Base-by-base conservation (phyloP, 2,329 filamentous ascomycete species). In the Fonsecaea multimorphosa region DNA sequence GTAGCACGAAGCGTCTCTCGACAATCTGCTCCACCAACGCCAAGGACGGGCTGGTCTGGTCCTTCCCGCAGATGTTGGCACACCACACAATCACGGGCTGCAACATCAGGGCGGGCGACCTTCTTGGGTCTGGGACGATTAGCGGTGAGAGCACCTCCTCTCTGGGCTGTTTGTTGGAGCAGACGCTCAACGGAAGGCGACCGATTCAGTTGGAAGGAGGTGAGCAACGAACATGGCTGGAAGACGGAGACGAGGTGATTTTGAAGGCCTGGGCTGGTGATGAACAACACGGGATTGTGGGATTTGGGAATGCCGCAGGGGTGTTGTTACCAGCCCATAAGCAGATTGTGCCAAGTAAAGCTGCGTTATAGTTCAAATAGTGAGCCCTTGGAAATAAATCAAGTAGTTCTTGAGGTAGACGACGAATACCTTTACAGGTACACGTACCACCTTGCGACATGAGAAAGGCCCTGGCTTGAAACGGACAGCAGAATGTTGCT, bases 171-270 rank as follows among this genome's bases (percentile, higher is more conserved):
- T 58, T 63, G n/a, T 19, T 63, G 5, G 61, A 63, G 14, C 22
- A 38, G 24, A 52, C 53, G 2, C 14, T 27, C 19, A 31, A 52
- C n/a, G 34, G 58, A 14, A 36, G 16, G 0, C 80, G 79, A 1
- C 76, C 84, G 0, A 80, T 92, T 24, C 81, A 83, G 70, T 76
- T 93, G n/a, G 53, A 36, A 31, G 40, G 58, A 24, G 58, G 36
- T 5, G 85, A 85, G 3, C 88, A 88, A 1, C 83, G 91, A 56
- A 84, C 81, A 57, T 93, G 91, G 75, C 75, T 93, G 34, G 83
- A 90, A 71, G 90, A 93, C 72, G 90, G 90, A 0, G 91, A 94
- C 74, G 87, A 86, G 3, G 75, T 93, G 11, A 83, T 83, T 1
- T 82, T 93, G 38, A 82, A 31, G 5, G 58, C 58, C 8, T 8